A percentile compares a stretch with the other conserved stretches of the same genome.
These are phyloP conservation scores for Phytopythium delawarense DNA, from an alignment of 352 stramenopile genomes.

Conservation along the genomic window DNA sequence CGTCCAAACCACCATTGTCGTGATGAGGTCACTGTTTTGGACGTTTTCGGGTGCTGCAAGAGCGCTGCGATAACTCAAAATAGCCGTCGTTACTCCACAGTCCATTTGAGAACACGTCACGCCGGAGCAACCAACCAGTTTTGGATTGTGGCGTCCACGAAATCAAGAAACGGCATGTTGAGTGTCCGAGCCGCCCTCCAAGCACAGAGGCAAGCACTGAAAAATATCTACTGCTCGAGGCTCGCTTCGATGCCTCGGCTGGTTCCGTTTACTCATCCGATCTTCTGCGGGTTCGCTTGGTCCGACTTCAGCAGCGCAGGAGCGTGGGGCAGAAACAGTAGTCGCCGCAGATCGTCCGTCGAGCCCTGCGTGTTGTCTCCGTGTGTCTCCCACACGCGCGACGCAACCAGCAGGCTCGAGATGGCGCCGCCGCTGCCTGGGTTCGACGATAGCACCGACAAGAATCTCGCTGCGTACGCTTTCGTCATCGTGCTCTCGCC, in stretches of 20 bases:
- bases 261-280: slow-evolving; percentile 31
- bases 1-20: too few species aligned
- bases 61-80: too few species aligned
- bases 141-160: too few species aligned
- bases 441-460: slow-evolving; percentile 81
- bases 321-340: slow-evolving; percentile 68
- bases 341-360: slow-evolving; percentile 70
- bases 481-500: slow-evolving; percentile 80
- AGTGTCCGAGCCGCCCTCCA: too few species aligned
- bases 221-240: not conserved
- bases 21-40: too few species aligned
- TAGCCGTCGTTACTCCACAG: too few species aligned
- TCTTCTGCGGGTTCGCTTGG: slow-evolving; percentile 84
- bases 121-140: too few species aligned
- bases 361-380: slow-evolving; percentile 77
- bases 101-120: too few species aligned
- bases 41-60: too few species aligned
- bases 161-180: too few species aligned
- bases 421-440: slow-evolving; percentile 80
- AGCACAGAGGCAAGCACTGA: too few species aligned
- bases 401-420: slow-evolving; percentile 73
- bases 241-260: not conserved
- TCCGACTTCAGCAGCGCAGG: slow-evolving; percentile 74
- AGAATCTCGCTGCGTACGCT: slow-evolving; percentile 75
- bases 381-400: slow-evolving; percentile 79